Base-by-base conservation (phyloP, 2,329 filamentous ascomycete genomes). In the Colletotrichum sp. region DNA sequence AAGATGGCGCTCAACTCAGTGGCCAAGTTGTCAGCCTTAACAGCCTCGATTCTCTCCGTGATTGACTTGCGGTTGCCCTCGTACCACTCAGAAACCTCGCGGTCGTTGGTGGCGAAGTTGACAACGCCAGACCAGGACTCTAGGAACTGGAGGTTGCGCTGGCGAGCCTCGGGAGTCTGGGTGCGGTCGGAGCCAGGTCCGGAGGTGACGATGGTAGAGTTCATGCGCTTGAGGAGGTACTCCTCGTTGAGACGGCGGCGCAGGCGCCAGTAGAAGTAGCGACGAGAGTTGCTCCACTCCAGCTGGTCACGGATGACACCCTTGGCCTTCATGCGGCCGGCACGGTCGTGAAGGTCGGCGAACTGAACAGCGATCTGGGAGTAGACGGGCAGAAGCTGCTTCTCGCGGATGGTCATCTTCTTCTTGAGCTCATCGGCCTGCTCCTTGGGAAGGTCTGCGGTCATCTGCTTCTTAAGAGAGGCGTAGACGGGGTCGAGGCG, bases 241-340 rank as follows among this genome's bases (percentile, higher is more conserved):
- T 99, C 97, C 88, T 99, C 97, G 86, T 97, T 98, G 83, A 99
- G 91, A 87, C 97, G 93, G 84, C 97, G 94, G 86, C 97, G 96
- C 77, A 98, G 93, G 86, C 97, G 96, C 97, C 97, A 99, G 94
- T 98, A 99, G 91, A 99, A 98, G 95, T 97, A 98, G 83, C 96
- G 94, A 79, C 97, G 94, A 12, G 96, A 93, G 80, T 98, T 94
- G 84, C 92, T 90, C 97, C 96, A 98, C 82, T 94, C 91, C 55
- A 99, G 90, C 15, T 93, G 88, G 80, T 94, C 91, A 78, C 97
- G 95, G 81, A 99, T 98, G 73, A 94, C 93, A 77, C 96, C 94
- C 93, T 99, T 99, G 85, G 97, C 97, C 89, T 98, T 92, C 97
- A 99, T 99, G 87, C 97, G 95, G 75, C 96, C 97, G 58, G 97